Evolutionary conservation across 441 rosid genomes (phyloP), one percentile per base, ranked within the genome.

Genomic region (Aleurites moluccanus): DNA sequence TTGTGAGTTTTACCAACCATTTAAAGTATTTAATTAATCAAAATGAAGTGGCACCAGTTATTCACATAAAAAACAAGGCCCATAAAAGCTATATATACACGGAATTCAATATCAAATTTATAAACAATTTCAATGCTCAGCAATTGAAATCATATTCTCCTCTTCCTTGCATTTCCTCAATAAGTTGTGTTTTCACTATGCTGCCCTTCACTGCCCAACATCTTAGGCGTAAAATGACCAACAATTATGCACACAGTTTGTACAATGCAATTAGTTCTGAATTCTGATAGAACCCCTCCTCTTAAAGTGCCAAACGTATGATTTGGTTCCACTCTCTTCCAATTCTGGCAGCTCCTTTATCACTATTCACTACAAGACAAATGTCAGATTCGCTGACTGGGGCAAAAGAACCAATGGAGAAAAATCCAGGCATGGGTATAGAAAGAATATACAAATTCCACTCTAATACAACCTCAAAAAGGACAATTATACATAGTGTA

Each of bases 321-420:
- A 38, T 52, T n/a, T n/a, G n/a, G 20, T 35, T 55, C 52, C 11
- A 21, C 10, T 73, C 33, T 15, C 67, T 27, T 18, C 55, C 25
- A 28, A 42, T 27, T 55, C 70, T 23, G 64, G 23, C 30, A 69
- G 62, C 45, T 70, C 57, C 61, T 64, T 3, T 27, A 64, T 45
- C 67, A 23, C 44, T 56, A 9, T 33, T 44, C 64, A 35, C 33
- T 47, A 49, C 4, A 13, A 77, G 65, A 77, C 67, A 45, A 67
- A 64, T 50, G 33, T 64, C 27, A 52, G 56, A 55, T 64, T 55
- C 18, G 30, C 33, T 53, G 23, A 15, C 20, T 11, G n/a, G 18
- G 44, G 44, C 30, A 61, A 25, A 20, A 70, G 13, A 70, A 16
- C 1, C n/a, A 30, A 11, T 28, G 16, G 27, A 57, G 15, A 18